These are phyloP conservation scores for Aspergillus taichungensis DNA, from an alignment of 495 filamentous ascomycete genomes.

Conservation along the genomic window DNA sequence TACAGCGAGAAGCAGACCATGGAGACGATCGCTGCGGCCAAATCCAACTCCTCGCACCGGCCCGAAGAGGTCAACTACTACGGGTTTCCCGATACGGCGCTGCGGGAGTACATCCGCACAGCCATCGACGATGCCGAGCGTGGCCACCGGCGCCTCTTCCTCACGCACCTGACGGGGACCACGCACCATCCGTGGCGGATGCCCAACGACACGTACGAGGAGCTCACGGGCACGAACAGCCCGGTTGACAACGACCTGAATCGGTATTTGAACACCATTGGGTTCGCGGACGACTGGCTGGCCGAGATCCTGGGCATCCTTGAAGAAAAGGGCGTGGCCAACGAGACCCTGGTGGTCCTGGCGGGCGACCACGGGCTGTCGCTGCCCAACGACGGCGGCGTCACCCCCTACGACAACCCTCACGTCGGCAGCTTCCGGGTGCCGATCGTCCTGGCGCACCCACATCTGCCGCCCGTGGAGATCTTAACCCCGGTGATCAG, in stretches of 20 bases:
- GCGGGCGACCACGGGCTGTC: slow-evolving; percentile 33
- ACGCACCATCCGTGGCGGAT: slow-evolving; percentile 32
- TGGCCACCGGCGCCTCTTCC: slow-evolving; percentile 28
- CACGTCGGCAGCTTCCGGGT: slow-evolving; percentile 33
- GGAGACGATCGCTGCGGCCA: slow-evolving; percentile 14
- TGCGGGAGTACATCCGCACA: slow-evolving; percentile 31
- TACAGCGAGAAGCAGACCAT: slow-evolving; percentile 23
- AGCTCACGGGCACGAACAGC: slow-evolving; percentile 11
- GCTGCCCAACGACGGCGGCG: slow-evolving; percentile 23
- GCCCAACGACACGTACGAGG: slow-evolving; percentile 22
- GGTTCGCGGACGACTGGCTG: slow-evolving; percentile 32
- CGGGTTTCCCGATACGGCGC: slow-evolving; percentile 27
- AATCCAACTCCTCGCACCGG: slow-evolving; percentile 16
- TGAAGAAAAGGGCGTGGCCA: slow-evolving; percentile 27
- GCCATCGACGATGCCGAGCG: slow-evolving; percentile 24
- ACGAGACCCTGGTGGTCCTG: slow-evolving; percentile 36
- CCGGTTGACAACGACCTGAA: slow-evolving; percentile 21
- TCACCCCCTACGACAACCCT: slow-evolving; percentile 26
- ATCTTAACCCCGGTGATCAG: slow-evolving; percentile 23
- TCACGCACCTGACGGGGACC: slow-evolving; percentile 34
- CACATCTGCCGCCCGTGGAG: slow-evolving; percentile 27
- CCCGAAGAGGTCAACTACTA: slow-evolving; percentile 23
- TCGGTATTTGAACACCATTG: slow-evolving; percentile 31
- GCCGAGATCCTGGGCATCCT: slow-evolving; percentile 25
- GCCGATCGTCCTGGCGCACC: slow-evolving; percentile 32